Base-by-base conservation (phyloP, 805 yeast genomes). In the Yamadazyma paraphyllophila region DNA sequence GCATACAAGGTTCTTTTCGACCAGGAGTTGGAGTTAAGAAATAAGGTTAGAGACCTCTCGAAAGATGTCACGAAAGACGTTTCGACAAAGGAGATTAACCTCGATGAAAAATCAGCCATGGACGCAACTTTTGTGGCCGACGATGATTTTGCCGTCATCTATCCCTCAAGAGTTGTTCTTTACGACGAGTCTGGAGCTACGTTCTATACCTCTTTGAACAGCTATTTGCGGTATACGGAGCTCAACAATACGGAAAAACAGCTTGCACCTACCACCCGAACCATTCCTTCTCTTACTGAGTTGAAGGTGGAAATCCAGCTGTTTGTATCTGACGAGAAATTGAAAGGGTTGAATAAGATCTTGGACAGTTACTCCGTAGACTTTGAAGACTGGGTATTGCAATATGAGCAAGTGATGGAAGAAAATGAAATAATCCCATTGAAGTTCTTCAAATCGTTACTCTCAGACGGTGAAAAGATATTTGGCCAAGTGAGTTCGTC, bases 401-500 rank as follows among this genome's bases (percentile, higher is more conserved):
- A 70, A 45, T 77, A 77, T 54, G 66, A 73, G 31, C 62, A 61
- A 3, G 44, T 71, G 3, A 62, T 82, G 60, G 42, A 56, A 0
- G 65, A 65, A 1, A 66, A 72, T 43, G 59, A 71, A 2, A 73
- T 71, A 9, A 78, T 85, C 2, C 53, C 81, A 1, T 60, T 82
- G 34, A 74, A 74, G 44, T 47, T 62, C 2, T 66, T 80, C 47
- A 74, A 67, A 48, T 49, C 65, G 0, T 53, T 82, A n/a, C 61
- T 76, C 4, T 44, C 57, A 3, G 88, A 83, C 40, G 85, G 88
- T 5, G 83, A 81, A 48, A 67, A 73, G 36, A 70, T 82, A 1
- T 16, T 32, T 29, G 30, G 13, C 12, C 15, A 17, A 10, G 27
- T 44, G 14, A 36, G 14, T 24, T 24, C 16, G 16, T 25, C 35